These are phyloP conservation scores for Helicocarpus griseus DNA, from an alignment of 2,329 filamentous ascomycete species.

Conservation along the genomic window DNA sequence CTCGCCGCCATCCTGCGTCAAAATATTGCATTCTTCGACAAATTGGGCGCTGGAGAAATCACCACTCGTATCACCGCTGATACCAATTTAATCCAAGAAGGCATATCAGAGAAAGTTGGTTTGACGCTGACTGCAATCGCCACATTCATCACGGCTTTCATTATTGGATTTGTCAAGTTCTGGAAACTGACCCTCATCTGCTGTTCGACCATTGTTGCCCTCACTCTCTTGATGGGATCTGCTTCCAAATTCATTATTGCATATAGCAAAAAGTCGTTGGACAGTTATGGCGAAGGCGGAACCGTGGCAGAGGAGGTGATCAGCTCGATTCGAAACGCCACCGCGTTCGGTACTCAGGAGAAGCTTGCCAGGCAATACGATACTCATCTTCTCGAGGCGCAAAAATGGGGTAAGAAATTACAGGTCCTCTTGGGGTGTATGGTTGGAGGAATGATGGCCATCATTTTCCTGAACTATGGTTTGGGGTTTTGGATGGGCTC, in stretches of 20 bases:
- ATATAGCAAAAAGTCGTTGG: constrained; percentile 67
- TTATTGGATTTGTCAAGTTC: constrained; percentile 83
- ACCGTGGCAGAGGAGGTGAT: constrained; percentile 90
- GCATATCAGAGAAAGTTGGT: constrained; percentile 81
- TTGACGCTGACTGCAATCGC: constrained; percentile 66
- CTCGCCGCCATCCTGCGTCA: constrained; percentile 74
- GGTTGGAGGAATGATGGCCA: constrained; percentile 72
- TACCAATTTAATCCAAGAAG: constrained; percentile 86
- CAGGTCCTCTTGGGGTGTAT: constrained; percentile 66
- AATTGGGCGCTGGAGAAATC: constrained; percentile 83
- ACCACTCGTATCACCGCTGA: constrained; percentile 91
- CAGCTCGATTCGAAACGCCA: constrained; percentile 82
- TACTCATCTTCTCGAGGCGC: constrained; percentile 59
- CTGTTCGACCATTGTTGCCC: constrained; percentile 67
- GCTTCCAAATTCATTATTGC: constrained; percentile 68
- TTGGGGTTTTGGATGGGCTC: constrained; percentile 84
- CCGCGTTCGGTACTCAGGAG: constrained; percentile 87
- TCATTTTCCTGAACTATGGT: constrained; percentile 80
- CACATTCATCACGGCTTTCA: constrained; percentile 78
- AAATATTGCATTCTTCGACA: constrained; percentile 90
- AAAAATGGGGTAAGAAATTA: constrained; percentile 65
- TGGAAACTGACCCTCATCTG: constrained; percentile 92
- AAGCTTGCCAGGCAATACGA: constrained; percentile 85
- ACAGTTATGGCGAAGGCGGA: constrained; percentile 74
- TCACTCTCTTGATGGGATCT: constrained; percentile 66